Evolutionary conservation across 139 green algal species (phyloP), one percentile per base, ranked within the genome.

Genomic region (Choricystis sp.): DNA sequence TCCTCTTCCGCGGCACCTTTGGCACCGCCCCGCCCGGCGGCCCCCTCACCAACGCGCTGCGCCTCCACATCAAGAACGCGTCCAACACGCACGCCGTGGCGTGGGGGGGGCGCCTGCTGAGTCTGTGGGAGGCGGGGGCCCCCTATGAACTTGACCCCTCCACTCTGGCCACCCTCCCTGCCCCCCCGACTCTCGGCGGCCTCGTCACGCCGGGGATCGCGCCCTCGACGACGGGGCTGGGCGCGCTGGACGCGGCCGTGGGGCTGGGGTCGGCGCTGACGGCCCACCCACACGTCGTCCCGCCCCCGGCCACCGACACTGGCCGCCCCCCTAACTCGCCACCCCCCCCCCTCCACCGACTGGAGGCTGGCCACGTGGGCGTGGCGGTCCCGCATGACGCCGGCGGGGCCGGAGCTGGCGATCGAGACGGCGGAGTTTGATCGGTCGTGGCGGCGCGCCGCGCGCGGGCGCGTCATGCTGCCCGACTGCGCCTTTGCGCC

Each of bases 41-140:
- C 1, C 22, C 62, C 0, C 65, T 72, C 4, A 24, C 3, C 49
- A 78, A 77, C 57, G 30, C 61, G 1, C 60, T 76, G 16, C 69
- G 80, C 60, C 26, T 84, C 3, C 60, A 65, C 21, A 31, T 74
- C 19, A 76, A 74, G 59, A 77, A 78, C 57, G 24, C 62, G 16
- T 69, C 66, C 31, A 81, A 78, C 71, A 77, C 74, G 25, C 76
- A 70, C n/a, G 56, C 82, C 27, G 40, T 69, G 27, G 28, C 61
- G 56, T 79, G 66, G 69, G 66, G 69, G 4, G 77, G 60, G 16
- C 56, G 63, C 22, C 69, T 84, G 49, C 67, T 78, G 28, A 66
- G 69, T 0, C 26, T 82, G 4, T 80, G 76, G 57, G 71, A 74
- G 62, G 79, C 65, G 29, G 61, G 62, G n/a, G 72, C 76, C 58